These are phyloP conservation scores for Stemphylium beticola DNA, from an alignment of 2,329 filamentous ascomycete genomes.

Conservation along the genomic window DNA sequence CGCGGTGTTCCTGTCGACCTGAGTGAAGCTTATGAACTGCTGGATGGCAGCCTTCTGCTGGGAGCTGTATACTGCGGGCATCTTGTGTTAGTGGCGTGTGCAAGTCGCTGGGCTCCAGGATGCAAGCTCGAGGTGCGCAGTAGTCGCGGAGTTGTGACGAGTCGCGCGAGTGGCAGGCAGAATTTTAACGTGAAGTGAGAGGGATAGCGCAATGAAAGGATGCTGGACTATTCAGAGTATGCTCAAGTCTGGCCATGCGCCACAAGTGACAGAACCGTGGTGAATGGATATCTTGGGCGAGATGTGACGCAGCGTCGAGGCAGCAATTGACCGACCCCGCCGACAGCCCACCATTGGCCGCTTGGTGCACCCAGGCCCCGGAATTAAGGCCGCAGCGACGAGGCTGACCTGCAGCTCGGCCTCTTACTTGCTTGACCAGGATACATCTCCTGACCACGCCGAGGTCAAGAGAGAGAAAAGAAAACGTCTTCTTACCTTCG, in stretches of 20 bases:
- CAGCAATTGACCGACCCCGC: slow-evolving; percentile 25
- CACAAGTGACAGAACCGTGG: slow-evolving; percentile 4
- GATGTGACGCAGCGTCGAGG: slow-evolving; percentile 29
- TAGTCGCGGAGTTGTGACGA: slow-evolving; percentile 9
- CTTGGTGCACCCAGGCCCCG: slow-evolving; percentile 11
- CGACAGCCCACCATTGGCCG: slow-evolving; percentile 23
- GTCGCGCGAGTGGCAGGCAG: not conserved
- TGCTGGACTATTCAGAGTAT: not conserved
- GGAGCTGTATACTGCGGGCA: slow-evolving; percentile 55
- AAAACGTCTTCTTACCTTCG: slow-evolving; percentile 1
- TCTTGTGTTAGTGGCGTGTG: slow-evolving; percentile 37
- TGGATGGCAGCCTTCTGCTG: slow-evolving; percentile 55
- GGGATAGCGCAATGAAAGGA: not conserved
- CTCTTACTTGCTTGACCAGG: not conserved
- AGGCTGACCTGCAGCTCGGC: slow-evolving; percentile 7
- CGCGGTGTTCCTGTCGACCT: slow-evolving; percentile 53
- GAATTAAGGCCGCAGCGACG: slow-evolving; percentile 16
- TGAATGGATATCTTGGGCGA: slow-evolving; percentile 14
- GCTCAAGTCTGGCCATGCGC: not conserved
- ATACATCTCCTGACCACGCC: too few species aligned
- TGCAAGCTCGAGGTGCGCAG: slow-evolving; percentile 1
- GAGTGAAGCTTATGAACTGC: slow-evolving; percentile 55
- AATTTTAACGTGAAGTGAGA: not conserved
- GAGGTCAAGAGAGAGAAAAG: not conserved
- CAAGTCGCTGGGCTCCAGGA: not conserved